A percentile compares a stretch with the other conserved stretches of the same genome.
phyloP scores from a whole-genome alignment of 2,329 filamentous ascomycete species.

The Trichophyton benhamiae region DNA sequence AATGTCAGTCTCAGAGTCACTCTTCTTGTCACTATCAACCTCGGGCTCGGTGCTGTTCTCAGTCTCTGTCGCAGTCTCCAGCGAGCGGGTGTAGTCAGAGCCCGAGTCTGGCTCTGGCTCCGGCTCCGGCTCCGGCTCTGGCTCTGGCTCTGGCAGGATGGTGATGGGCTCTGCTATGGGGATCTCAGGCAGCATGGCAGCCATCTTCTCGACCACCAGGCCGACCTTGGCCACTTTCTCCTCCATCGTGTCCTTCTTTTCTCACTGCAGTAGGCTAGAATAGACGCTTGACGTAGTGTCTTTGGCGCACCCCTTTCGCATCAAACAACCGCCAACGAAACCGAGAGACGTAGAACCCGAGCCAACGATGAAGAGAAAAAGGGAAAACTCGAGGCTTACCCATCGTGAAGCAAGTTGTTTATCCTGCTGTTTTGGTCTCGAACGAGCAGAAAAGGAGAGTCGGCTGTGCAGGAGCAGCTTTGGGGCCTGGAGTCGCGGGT shows the following conservation, averaged over 20 bases:
- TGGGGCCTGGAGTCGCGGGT: neutral
- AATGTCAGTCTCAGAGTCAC: conserved; percentile 21
- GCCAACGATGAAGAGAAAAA: neutral
- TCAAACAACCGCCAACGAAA: neutral
- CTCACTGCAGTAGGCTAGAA: neutral
- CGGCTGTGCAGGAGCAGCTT: neutral
- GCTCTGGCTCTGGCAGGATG: neutral
- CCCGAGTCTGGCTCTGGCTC: neutral
- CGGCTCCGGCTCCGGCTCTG: neutral
- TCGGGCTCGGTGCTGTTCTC: no score
- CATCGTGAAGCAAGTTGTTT: conserved; percentile 17
- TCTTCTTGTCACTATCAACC: no score
- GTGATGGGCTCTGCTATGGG: neutral
- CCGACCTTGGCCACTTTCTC: neutral
- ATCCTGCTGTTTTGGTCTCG: neutral
- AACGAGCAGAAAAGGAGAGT: neutral
- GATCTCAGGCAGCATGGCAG: neutral
- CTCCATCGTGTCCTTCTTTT: neutral
- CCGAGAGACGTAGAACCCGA: neutral
- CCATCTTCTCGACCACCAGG: neutral
- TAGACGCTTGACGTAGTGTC: no score
- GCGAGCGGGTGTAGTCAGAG: neutral
- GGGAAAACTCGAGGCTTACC: conserved; percentile 23
- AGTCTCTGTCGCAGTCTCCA: no score
- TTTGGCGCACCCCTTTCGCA: neutral